These are phyloP conservation scores for Podaxis sp. DNA, from an alignment of 768 basidiomycete species.

Conservation along the genomic window DNA sequence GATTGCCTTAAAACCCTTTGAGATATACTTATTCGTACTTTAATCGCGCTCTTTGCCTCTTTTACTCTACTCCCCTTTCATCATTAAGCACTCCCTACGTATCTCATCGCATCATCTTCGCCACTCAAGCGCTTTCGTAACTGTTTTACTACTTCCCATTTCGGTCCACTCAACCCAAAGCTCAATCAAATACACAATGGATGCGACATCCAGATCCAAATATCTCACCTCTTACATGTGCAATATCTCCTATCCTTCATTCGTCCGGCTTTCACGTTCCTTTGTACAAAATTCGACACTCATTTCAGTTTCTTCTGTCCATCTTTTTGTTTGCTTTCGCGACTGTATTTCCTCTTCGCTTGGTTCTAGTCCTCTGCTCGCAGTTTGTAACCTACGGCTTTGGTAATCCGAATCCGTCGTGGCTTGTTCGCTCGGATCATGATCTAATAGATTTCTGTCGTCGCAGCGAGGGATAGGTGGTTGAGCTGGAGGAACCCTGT, in stretches of 20 bases:
- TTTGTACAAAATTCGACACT: not conserved
- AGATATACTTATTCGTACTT: conserved; percentile 5
- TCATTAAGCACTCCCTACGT: not conserved
- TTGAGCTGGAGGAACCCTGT: too few species aligned
- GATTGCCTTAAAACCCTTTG: not conserved
- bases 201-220: not conserved
- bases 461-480: not conserved
- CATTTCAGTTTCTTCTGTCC: not conserved
- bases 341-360: not conserved
- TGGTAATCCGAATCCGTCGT: not conserved
- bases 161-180: not conserved
- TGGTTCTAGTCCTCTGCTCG: conserved; percentile 5
- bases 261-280: not conserved
- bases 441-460: not conserved
- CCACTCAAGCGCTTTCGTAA: not conserved
- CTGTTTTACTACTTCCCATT: not conserved
- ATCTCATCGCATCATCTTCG: not conserved
- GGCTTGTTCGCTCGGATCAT: not conserved
- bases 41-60: not conserved
- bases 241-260: not conserved
- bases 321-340: not conserved
- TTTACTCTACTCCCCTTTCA: not conserved
- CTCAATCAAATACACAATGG: not conserved
- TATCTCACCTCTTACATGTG: not conserved
- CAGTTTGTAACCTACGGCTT: not conserved